Conservation (phyloP, 768 basidiomycete species). For the Mycena latifolia region DNA sequence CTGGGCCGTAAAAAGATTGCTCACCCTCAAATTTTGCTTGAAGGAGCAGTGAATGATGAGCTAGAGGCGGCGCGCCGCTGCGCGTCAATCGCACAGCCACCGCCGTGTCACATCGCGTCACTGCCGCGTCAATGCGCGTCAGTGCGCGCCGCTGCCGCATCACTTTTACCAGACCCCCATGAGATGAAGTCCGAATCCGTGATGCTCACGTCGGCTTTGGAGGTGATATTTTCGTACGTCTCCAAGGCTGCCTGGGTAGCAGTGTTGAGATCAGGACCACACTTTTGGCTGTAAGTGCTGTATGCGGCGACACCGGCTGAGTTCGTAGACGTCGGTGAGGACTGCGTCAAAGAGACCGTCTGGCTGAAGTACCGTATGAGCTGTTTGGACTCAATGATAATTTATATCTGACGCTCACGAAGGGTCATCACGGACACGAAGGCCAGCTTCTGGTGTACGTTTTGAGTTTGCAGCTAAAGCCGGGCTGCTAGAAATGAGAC, state of each 20-base stretch:
- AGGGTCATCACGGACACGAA: not conserved
- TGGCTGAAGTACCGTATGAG: not conserved
- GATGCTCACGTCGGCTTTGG: not conserved
- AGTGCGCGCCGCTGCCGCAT: too few species aligned
- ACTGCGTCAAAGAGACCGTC: not conserved
- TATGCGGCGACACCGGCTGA: not conserved
- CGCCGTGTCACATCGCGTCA: too few species aligned
- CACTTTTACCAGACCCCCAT: too few species aligned
- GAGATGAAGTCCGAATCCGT: not conserved
- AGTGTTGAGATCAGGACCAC: not conserved
- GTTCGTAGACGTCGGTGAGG: slow-evolving; percentile 1
- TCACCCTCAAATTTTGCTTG: too few species aligned
- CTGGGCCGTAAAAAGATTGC: too few species aligned
- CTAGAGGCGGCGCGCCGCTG: too few species aligned
- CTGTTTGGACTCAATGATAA: too few species aligned
- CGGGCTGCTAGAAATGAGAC: not conserved
- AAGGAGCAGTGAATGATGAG: too few species aligned
- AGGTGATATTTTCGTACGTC: not conserved
- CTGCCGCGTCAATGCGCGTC: too few species aligned
- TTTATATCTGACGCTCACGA: not conserved
- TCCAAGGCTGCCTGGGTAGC: not conserved
- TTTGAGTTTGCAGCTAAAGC: not conserved
- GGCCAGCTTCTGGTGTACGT: too few species aligned
- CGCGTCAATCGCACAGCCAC: too few species aligned
- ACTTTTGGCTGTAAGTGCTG: slow-evolving; percentile 7